Base-by-base conservation (phyloP, 2,329 filamentous ascomycete genomes). In the Biscogniauxia sp. region DNA sequence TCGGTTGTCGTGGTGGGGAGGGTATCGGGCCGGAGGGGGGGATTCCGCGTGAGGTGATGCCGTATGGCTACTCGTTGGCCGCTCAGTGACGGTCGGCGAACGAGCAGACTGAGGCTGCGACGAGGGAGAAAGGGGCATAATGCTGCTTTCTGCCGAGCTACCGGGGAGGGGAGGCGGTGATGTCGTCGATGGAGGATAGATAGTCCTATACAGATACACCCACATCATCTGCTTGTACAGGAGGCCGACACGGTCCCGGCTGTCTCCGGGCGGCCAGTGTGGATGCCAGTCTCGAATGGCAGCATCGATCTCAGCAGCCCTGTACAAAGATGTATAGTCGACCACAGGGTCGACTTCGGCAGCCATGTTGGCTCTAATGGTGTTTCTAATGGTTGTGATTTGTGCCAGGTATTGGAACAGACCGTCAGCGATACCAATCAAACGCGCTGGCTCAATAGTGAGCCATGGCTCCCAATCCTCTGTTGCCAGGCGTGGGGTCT, bases 371-470 rank as follows among this genome's bases (percentile, higher is more conserved):
- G 80, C 78, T 5, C 93, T 85, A 63, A 96, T 90, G 2, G 82
- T 82, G 73, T 93, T 89, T 51, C 92, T 85, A 45, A 97, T 84
- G 13, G 85, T 84, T 1, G 91, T 92, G 62, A 96, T 94, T 69
- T 91, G 86, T 7, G 89, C 88, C 28, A 97, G 87, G 70, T 90
- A 88, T 37, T 84, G 83, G 71, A 96, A 93, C 1, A 97, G 79
- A 1, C 91, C 91, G 69, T 97, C 92, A 50, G 90, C 87, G 25
- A 96, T 88, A 20, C 93, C 93, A 5, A 96, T 80, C 4, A 96
- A 80, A n/a, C 84, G 80, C 5, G 82, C 79, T 0, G 80, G 76
- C 19, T 82, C 74, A 26, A 83, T 79, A 2, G 76, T 70, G 1
- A 75, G 66, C 49, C 75, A 64, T 2, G 79, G 75, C 37, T 75